Conservation (phyloP, 1,284 basidiomycete genomes). For the Leucoagaricus sp. region DNA sequence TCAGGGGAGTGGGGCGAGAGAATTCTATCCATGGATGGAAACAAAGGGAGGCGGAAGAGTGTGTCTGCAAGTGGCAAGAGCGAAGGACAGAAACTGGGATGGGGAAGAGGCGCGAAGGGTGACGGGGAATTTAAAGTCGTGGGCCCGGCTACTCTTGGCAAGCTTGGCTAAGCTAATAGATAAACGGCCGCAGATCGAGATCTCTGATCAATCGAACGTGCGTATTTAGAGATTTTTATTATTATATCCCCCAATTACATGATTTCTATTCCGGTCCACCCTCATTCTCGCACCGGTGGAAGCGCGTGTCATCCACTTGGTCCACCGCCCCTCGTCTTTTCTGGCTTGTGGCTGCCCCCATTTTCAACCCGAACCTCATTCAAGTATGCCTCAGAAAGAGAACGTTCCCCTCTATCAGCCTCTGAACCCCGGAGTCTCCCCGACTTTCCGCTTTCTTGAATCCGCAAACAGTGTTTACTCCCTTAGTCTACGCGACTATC, state of each 20-base stretch:
- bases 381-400: constrained; percentile 12
- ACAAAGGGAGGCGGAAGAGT: background rate
- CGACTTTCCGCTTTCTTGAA: constrained; percentile 58
- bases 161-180: constrained; percentile 11
- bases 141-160: constrained; percentile 14
- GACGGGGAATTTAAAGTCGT: constrained; percentile 17
- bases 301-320: constrained; percentile 2
- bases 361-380: constrained; percentile 12
- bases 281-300: constrained; percentile 1
- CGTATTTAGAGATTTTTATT: constrained; percentile 16
- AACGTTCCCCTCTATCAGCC: constrained; percentile 51
- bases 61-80: constrained; percentile 16
- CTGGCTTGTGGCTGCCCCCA: constrained; percentile 2
- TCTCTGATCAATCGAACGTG: constrained; percentile 28
- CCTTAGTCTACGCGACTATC: constrained; percentile 56
- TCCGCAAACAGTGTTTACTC: constrained; percentile 55
- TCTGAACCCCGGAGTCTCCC: constrained; percentile 45
- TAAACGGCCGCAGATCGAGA: constrained; percentile 11
- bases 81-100: constrained; percentile 19
- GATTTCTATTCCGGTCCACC: constrained; percentile 4
- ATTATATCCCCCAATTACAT: constrained; percentile 9
- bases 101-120: constrained; percentile 15
- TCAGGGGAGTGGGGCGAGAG: constrained; percentile 73
- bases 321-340: background rate
- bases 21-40: constrained; percentile 61